phyloP scores from a whole-genome alignment of 768 basidiomycete species.

The Collybiopsis luxurians region DNA sequence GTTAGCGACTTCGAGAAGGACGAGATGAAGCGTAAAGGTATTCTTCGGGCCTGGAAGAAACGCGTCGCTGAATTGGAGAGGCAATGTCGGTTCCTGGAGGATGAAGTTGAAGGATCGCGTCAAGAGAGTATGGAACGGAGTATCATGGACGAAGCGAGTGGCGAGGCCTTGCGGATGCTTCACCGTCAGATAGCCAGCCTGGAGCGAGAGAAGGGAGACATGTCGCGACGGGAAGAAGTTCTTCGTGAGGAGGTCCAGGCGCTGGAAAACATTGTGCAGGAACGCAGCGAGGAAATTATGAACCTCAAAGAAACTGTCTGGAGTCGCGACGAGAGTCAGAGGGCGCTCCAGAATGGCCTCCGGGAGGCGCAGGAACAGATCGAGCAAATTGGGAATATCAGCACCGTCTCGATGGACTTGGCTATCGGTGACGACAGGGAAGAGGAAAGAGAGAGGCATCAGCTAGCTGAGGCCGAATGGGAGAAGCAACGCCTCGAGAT shows the following conservation, averaged over 20 bases:
- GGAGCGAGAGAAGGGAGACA: slow-evolving; percentile 60
- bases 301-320: slow-evolving; percentile 42
- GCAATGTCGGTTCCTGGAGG: slow-evolving; percentile 66
- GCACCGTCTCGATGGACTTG: slow-evolving; percentile 39
- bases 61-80: slow-evolving; percentile 74
- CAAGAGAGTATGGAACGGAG: slow-evolving; percentile 80
- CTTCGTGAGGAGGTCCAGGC: slow-evolving; percentile 45
- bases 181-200: slow-evolving; percentile 78
- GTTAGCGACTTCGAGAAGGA: slow-evolving; percentile 59
- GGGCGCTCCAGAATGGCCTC: slow-evolving; percentile 52
- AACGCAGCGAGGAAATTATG: slow-evolving; percentile 40
- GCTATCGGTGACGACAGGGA: slow-evolving; percentile 41
- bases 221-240: slow-evolving; percentile 38
- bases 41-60: slow-evolving; percentile 67
- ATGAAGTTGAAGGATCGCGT: slow-evolving; percentile 83
- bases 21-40: slow-evolving; percentile 52
- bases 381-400: slow-evolving; percentile 51
- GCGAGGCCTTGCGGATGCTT: slow-evolving; percentile 74
- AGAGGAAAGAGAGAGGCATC: slow-evolving; percentile 41
- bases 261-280: slow-evolving; percentile 46
- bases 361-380: slow-evolving; percentile 58
- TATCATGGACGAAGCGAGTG: slow-evolving; percentile 80
- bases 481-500: slow-evolving; percentile 51
- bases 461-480: slow-evolving; percentile 40
- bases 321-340: slow-evolving; percentile 51